Percentiles rank a stretch among this genome's conserved stretches.
Conservation (phyloP, 2,329 filamentous ascomycete species). For the Ophiostoma pallidulum region DNA sequence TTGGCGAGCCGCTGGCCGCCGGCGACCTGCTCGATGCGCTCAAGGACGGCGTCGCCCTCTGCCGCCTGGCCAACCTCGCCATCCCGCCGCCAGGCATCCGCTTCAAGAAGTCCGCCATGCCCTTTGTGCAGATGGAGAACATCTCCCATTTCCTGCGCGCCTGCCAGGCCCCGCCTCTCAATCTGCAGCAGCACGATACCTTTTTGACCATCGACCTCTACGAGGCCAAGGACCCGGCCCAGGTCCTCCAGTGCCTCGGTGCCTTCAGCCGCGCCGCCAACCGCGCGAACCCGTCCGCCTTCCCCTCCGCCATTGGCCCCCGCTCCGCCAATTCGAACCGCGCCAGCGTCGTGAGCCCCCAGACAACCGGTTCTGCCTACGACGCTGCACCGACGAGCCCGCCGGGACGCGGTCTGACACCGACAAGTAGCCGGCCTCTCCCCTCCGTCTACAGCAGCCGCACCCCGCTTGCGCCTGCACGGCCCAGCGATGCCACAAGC, state of each 20-base stretch:
- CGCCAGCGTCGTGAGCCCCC: conserved; percentile 52
- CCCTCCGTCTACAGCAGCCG: conserved; percentile 39
- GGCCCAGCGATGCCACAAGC: conserved; percentile 36
- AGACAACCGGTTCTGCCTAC: conserved; percentile 48
- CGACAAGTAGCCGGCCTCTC: conserved; percentile 4
- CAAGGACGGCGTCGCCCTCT: conserved; percentile 85
- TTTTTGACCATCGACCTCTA: conserved; percentile 96
- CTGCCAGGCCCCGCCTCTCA: conserved; percentile 75
- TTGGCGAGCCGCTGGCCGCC: conserved; percentile 63
- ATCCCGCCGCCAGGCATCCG: conserved; percentile 69
- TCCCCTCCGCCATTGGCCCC: conserved; percentile 67
- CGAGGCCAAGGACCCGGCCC: conserved; percentile 90
- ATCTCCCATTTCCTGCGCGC: conserved; percentile 91
- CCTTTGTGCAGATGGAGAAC: conserved; percentile 99
- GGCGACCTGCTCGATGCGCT: conserved; percentile 75
- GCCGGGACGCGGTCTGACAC: not conserved
- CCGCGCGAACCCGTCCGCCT: conserved; percentile 59
- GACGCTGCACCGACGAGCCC: conserved; percentile 18
- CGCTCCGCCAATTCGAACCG: conserved; percentile 33
- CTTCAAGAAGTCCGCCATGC: conserved; percentile 89
- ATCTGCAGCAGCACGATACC: conserved; percentile 83
- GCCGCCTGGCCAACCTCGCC: conserved; percentile 80
- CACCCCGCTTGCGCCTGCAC: conserved; percentile 34
- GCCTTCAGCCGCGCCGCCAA: conserved; percentile 87
- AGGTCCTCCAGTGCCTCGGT: conserved; percentile 85